Conservation (phyloP, 441 rosid genomes). For the Rhodomyrtus psidioides region DNA sequence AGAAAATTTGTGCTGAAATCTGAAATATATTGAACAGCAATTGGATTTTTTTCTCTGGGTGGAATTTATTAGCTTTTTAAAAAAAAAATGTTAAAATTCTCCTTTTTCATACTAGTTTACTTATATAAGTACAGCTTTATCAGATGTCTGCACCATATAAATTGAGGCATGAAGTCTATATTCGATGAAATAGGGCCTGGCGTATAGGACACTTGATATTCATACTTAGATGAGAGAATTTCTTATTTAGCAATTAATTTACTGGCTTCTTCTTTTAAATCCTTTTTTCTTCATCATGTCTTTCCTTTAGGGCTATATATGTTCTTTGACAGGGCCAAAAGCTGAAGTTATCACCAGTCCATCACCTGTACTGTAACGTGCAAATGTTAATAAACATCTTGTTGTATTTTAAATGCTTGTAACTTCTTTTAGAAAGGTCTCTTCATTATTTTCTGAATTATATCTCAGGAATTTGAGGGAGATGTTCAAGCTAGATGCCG, state of each 20-base stretch:
- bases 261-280: background rate
- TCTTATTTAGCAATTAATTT: background rate
- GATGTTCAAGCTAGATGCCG: slow-evolving; percentile 97
- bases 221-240: background rate
- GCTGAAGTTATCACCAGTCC: background rate
- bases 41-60: background rate
- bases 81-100: background rate
- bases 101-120: background rate
- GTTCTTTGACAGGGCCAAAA: background rate
- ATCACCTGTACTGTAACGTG: background rate
- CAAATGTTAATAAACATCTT: background rate
- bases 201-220: background rate
- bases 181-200: background rate
- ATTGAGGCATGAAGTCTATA: background rate
- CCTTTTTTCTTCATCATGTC: background rate
- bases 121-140: background rate
- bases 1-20: background rate
- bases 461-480: slow-evolving; percentile 81
- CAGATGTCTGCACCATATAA: background rate
- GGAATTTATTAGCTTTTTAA: background rate
- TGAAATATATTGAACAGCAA: background rate
- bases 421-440: background rate
- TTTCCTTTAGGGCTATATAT: background rate
- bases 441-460: background rate
- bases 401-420: background rate